phyloP scores from a whole-genome alignment of 768 basidiomycete species.

The Amyloporia xantha region DNA sequence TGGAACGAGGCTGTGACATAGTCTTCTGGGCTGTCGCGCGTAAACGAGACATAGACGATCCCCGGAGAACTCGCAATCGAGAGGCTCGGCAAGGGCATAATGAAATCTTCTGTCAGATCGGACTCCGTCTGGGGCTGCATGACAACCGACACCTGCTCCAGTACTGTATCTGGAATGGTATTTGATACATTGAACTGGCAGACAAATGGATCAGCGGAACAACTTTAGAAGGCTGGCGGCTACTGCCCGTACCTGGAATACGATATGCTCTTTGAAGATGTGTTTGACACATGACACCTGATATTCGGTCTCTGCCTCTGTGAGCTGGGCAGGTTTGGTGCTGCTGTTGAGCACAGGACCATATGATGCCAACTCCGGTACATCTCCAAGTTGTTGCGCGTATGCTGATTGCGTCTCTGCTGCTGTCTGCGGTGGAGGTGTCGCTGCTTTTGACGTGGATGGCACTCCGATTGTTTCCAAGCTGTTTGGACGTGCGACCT shows the following conservation, averaged over 20 bases:
- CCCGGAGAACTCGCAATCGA: constrained; percentile 69
- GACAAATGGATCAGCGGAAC: constrained; percentile 4
- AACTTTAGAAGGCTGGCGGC: neutral
- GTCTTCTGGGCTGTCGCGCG: constrained; percentile 67
- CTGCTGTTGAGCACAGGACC: constrained; percentile 87
- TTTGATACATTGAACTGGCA: constrained; percentile 93
- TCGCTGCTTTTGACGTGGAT: constrained; percentile 47
- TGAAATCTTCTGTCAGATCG: constrained; percentile 88
- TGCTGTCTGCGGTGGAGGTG: constrained; percentile 72
- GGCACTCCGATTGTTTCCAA: constrained; percentile 81
- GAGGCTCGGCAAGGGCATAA: constrained; percentile 75
- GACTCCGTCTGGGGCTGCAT: constrained; percentile 78
- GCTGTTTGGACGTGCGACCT: constrained; percentile 80
- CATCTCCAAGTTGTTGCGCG: constrained; percentile 74
- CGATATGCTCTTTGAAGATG: constrained; percentile 89
- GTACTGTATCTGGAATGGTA: constrained; percentile 89
- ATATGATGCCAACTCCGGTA: constrained; percentile 81
- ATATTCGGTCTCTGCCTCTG: constrained; percentile 97
- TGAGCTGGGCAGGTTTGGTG: constrained; percentile 70
- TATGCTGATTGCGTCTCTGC: constrained; percentile 88
- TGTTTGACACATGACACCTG: constrained; percentile 97
- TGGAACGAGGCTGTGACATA: constrained; percentile 83
- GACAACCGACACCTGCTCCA: constrained; percentile 90
- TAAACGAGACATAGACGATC: constrained; percentile 90
- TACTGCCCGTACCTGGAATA: constrained; percentile 75